Conservation (phyloP, 148 eudicot genomes). For the Amaranthus hypochondriacus region DNA sequence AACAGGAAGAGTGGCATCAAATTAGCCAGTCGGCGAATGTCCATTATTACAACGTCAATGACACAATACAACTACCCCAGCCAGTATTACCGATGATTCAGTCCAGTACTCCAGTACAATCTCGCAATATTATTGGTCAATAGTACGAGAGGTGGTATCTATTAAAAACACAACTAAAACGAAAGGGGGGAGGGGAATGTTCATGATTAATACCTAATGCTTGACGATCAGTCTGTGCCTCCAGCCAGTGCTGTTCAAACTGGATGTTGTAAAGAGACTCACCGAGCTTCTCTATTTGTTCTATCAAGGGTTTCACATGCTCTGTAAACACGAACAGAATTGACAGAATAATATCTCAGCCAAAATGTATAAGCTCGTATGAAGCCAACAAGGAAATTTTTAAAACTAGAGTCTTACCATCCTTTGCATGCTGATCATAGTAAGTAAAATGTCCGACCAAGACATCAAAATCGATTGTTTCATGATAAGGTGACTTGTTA, state of each 20-base stretch:
- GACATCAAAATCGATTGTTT: slow-evolving; percentile 88
- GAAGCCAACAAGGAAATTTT: not conserved
- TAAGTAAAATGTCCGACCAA: slow-evolving; percentile 66
- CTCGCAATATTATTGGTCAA: not conserved
- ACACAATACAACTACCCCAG: not conserved
- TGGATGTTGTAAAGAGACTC: slow-evolving; percentile 88
- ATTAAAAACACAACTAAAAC: not conserved
- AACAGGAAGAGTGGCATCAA: no score
- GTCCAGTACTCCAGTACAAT: not conserved
- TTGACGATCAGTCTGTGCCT: slow-evolving; percentile 95
- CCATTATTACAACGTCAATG: not conserved
- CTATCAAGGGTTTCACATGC: slow-evolving; percentile 81
- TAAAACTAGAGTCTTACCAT: slow-evolving; percentile 41
- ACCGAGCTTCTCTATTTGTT: slow-evolving; percentile 73
- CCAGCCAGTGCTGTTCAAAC: slow-evolving; percentile 95
- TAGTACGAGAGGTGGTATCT: not conserved
- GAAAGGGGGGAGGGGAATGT: not conserved
- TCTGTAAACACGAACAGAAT: slow-evolving; percentile 42
- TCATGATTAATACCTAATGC: slow-evolving; percentile 49
- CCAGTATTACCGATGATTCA: not conserved
- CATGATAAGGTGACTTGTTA: slow-evolving; percentile 88
- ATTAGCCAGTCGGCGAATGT: no score
- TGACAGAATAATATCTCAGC: not conserved
- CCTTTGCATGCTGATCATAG: slow-evolving; percentile 92
- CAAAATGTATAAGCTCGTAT: not conserved